Evolutionary conservation across 129 eudicot genomes (phyloP), one percentile per base, ranked within the genome.

Genomic region (Flaveria bidentis): DNA sequence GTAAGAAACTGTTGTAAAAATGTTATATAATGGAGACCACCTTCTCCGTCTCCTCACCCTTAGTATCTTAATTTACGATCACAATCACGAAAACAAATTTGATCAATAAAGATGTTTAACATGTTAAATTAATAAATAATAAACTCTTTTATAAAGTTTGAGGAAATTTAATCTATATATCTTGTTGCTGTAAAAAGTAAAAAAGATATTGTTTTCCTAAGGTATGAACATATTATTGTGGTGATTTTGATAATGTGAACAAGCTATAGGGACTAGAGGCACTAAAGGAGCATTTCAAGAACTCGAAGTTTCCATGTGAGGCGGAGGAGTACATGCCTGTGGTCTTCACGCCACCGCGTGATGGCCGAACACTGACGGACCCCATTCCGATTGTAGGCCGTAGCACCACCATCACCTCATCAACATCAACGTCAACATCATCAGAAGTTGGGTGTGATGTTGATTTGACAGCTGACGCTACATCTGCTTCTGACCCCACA

Each of bases 271-370:
- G 97, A 10, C 14, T 90, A 9, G 96, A 93, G 28, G 96, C 98
- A 14, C 67, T 93, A 51, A 91, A 87, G 84, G 97, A 91, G 49
- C 98, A 93, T 74, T 93, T 93, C 86, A 93, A 81, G 85, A 91
- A 85, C 81, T 88, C 97, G 18, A 93, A 88, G 83, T 93, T 93
- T 71, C 97, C 97, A 23, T 73, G 93, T 16, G 88, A 88, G 4
- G 86, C 73, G 1, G 96, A 91, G 13, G 98, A 93, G 68, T 91
- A 93, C 77, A 81, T 93, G 89, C 98, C 97, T 11, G 97, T 93
- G 0, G 73, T 82, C 0, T 91, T 93, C 75, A 73, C 91, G 16
- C 98, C 98, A 0, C 90, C 97, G 10, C 87, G 97, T 28, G 97
- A 93, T 51, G 98, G 98, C 44, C 80, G 83, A 69, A 64, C 2